Conservation (phyloP, 352 stramenopile genomes). For the Phytophthora nicotianae region DNA sequence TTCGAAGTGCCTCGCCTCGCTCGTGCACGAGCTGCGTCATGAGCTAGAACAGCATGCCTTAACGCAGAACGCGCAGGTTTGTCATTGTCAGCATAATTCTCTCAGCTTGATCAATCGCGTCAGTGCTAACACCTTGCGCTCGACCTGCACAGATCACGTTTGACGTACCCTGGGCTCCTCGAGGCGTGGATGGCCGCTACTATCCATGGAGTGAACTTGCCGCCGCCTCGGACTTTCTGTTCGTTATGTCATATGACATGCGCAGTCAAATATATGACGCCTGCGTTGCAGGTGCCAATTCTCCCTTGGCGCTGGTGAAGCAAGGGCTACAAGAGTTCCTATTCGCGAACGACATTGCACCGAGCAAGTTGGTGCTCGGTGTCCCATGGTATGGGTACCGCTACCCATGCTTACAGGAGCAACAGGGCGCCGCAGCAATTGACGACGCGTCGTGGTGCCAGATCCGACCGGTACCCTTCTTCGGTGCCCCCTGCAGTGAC, state of each 20-base stretch:
- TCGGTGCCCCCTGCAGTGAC: constrained; percentile 79
- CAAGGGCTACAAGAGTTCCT: constrained; percentile 84
- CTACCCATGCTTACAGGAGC: constrained; percentile 64
- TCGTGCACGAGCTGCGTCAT: constrained; percentile 68
- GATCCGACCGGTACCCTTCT: constrained; percentile 55
- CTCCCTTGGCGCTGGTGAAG: constrained; percentile 69
- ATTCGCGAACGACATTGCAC: constrained; percentile 53
- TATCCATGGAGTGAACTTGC: constrained; percentile 83
- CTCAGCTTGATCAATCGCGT: not conserved
- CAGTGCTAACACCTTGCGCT: constrained; percentile 1
- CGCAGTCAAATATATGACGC: constrained; percentile 91
- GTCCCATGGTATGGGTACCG: constrained; percentile 93
- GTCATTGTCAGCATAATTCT: not conserved
- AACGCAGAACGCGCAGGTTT: constrained; percentile 69
- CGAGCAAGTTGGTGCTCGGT: constrained; percentile 87
- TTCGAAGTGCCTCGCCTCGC: constrained; percentile 51
- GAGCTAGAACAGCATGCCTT: constrained; percentile 58
- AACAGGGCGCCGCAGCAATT: constrained; percentile 3
- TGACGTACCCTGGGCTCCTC: constrained; percentile 80
- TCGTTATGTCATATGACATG: constrained; percentile 95
- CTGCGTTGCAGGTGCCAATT: constrained; percentile 88
- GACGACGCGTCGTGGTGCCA: constrained; percentile 27
- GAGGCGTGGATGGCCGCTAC: constrained; percentile 79
- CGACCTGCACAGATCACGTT: constrained; percentile 66
- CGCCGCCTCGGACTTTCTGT: constrained; percentile 79